These are phyloP conservation scores for Mychonastes homosphaera DNA, from an alignment of 139 green algal genomes.

Conservation along the genomic window DNA sequence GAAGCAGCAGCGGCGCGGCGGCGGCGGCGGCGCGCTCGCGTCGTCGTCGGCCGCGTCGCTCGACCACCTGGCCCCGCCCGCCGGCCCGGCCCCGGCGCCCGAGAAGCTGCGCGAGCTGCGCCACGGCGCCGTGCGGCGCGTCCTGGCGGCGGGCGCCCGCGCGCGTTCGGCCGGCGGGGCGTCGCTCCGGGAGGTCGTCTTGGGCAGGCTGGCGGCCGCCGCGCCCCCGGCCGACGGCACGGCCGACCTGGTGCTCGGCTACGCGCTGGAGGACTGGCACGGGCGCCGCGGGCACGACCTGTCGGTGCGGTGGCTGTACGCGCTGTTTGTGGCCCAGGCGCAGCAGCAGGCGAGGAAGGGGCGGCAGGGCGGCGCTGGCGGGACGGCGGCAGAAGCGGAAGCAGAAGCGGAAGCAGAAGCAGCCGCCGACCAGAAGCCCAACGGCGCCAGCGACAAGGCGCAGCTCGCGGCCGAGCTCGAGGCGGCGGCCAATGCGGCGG, in stretches of 20 bases:
- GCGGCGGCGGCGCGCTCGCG: not conserved
- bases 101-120: conserved; percentile 23
- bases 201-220: conserved; percentile 29
- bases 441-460: too few species aligned
- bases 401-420: not conserved
- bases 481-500: too few species aligned
- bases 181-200: conserved; percentile 23
- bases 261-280: conserved; percentile 25
- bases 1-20: not conserved
- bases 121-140: conserved; percentile 35
- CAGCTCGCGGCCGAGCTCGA: too few species aligned
- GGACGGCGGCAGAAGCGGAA: too few species aligned
- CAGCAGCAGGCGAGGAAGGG: not conserved
- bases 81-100: conserved; percentile 4
- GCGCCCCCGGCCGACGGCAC: conserved; percentile 12
- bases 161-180: conserved; percentile 4
- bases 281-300: conserved; percentile 19
- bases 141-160: conserved; percentile 21
- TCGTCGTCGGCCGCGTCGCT: not conserved
- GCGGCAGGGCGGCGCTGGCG: too few species aligned
- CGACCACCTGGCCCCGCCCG: not conserved
- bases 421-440: too few species aligned
- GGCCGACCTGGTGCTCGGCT: conserved; percentile 26
- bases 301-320: conserved; percentile 35
- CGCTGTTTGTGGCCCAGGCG: conserved; percentile 19